Base-by-base conservation (phyloP, 1,139 yeast genomes). In the Lodderomyces parapsilosis region DNA sequence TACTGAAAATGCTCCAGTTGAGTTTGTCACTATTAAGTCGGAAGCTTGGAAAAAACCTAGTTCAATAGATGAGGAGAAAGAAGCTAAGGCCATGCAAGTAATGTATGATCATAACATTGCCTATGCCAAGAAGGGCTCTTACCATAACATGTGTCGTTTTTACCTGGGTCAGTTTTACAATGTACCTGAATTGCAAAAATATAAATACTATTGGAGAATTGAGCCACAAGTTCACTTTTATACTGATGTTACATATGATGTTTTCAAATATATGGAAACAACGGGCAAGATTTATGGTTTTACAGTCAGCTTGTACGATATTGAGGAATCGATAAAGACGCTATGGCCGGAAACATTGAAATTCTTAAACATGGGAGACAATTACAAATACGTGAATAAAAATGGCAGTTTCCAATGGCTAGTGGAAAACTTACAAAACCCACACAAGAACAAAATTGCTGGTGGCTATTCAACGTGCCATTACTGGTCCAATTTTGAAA, bases 401-500 rank as follows among this genome's bases (percentile, higher is more conserved):
- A 65, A 71, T 46, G 89, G 86, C 11, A 81, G 95, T 1, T 72
- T 77, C 50, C 81, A 81, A 46, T 88, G 90, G 83, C 60, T 87
- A n/a, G 63, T 80, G n/a, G 90, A 87, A 47, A 71, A 78, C 49
- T 60, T 72, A 46, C 86, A 81, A 57, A 71, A 79, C 48, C 88
- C 90, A 0, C 62, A 73, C 19, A 83, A 80, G 52, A 72, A 69
- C 25, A 52, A 61, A 30, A 55, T 57, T 3, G 76, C 90, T 0
- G 69, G 78, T 22, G 91, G 93, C 2, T 87, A 86, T 63, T 85
- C 93, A 9, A 83, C 93, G 0, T 87, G 96, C 56, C 96, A 87
- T 62, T 87, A 86, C 60, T 87, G 96, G 96, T 80, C 91, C 34
- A 87, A 87, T 61, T 87, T 87, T 55, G 96, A 87, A 57, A 78